Base-by-base conservation (phyloP, 1,284 basidiomycete species). In the Abortiporus biennis region DNA sequence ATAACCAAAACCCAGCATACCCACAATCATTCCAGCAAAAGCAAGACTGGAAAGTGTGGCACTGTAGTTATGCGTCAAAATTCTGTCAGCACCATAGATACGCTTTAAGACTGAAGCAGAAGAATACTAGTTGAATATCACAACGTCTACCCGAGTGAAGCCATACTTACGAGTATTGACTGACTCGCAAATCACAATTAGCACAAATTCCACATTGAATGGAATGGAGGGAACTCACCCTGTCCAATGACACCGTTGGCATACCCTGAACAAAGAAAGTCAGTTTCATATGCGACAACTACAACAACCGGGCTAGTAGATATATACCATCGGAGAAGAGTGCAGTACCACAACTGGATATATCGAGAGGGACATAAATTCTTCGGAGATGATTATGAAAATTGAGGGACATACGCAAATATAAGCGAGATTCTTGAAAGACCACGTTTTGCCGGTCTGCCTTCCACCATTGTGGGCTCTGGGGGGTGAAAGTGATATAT, bases 291-390 rank as follows among this genome's bases (percentile, higher is more conserved):
- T 4, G 51, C 38, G 13, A 15, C 35, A 8, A 44, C 19, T 16
- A 17, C 16, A 36, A 5, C 20, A 11, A 20, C 12, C 30, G 42
- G 27, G 21, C 16, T 42, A n/a, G n/a, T n/a, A n/a, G n/a, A n/a
- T n/a, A n/a, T n/a, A n/a, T 66, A 83, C 87, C 89, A 62, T 93
- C 90, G 27, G 85, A 88, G 68, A 92, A 91, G 42, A 92, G 69
- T 33, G 88, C 88, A 3, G 89, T 90, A 51, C 90, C 89, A 56
- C 84, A 86, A 13, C 84, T 87, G 49, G 36, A 40, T 19, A 30
- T 22, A 21, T 17, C 24, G 32, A 6, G 25, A 24, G 16, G 21
- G 40, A 13, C 20, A 31, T 4, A 27, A 16, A 6, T 31, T 31
- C 34, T 46, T 20, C 34, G 40, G 33, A 25, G 19, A 11, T 21